Conservation (phyloP, 1,139 yeast species). For the Yamadazyma atmosphaerica region DNA sequence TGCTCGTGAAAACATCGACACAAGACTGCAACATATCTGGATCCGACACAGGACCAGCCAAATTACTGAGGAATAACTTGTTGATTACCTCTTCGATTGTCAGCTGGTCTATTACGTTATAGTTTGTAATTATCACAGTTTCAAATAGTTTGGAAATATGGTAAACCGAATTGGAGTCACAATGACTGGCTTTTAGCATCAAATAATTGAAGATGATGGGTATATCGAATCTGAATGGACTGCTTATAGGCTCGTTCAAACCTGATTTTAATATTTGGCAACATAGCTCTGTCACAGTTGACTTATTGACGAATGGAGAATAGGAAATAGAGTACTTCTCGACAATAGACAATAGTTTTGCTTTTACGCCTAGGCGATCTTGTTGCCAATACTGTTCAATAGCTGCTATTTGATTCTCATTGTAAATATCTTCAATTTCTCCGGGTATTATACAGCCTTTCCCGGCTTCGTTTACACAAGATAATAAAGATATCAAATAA, state of each 20-base stretch:
- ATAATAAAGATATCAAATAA: slow-evolving; percentile 54
- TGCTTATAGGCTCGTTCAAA: slow-evolving; percentile 50
- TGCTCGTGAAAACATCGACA: slow-evolving; percentile 42
- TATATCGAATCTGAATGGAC: slow-evolving; percentile 58
- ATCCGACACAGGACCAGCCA: slow-evolving; percentile 44
- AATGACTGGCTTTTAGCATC: slow-evolving; percentile 32
- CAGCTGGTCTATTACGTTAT: slow-evolving; percentile 26
- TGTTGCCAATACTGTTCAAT: slow-evolving; percentile 36
- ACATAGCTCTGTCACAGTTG: slow-evolving; percentile 54
- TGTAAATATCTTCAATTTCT: slow-evolving; percentile 46
- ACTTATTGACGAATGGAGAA: slow-evolving; percentile 29
- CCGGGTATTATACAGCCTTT: slow-evolving; percentile 64
- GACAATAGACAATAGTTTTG: slow-evolving; percentile 39
- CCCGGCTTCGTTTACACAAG: slow-evolving; percentile 67
- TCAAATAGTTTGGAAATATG: slow-evolving; percentile 43
- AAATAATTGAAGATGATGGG: slow-evolving; percentile 47
- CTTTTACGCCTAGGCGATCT: slow-evolving; percentile 47
- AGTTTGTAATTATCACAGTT: slow-evolving; percentile 38
- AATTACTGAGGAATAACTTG: slow-evolving; percentile 29
- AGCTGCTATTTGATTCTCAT: slow-evolving; percentile 23
- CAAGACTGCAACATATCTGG: slow-evolving; percentile 54
- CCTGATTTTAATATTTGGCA: slow-evolving; percentile 60
- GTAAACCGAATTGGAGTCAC: slow-evolving; percentile 34
- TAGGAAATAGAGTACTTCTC: slow-evolving; percentile 43
- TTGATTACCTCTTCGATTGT: slow-evolving; percentile 28